Percentiles rank a stretch among this genome's conserved stretches.
Conservation (phyloP, 495 filamentous ascomycete genomes). For the Trichoderma gamsii region DNA sequence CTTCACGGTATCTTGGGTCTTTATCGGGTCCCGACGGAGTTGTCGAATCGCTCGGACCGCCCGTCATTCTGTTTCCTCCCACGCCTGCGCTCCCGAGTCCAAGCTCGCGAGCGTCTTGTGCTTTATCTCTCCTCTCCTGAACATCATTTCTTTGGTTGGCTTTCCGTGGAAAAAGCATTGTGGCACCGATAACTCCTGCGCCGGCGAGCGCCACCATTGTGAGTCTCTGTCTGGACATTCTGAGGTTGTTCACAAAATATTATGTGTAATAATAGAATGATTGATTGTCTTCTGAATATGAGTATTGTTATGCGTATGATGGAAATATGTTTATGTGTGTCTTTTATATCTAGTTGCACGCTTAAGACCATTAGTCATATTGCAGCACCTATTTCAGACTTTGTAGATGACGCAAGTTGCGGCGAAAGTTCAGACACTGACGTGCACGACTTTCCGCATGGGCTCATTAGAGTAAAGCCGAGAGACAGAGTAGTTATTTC, state of each 20-base stretch:
- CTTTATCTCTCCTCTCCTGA: not conserved
- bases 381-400: no score
- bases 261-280: not conserved
- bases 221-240: not conserved
- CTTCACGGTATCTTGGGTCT: not conserved
- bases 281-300: not conserved
- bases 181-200: not conserved
- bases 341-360: no score
- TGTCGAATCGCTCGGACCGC: not conserved
- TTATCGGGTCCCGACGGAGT: not conserved
- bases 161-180: not conserved
- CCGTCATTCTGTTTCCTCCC: not conserved
- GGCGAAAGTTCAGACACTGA: not conserved
- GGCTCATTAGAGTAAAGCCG: not conserved
- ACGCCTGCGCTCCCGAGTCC: not conserved
- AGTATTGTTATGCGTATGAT: no score
- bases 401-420: slow-evolving; percentile 5
- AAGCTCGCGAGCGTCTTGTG: not conserved
- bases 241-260: not conserved
- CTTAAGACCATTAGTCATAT: no score
- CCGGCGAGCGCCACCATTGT: not conserved
- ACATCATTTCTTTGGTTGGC: not conserved
- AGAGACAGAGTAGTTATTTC: not conserved
- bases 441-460: not conserved
- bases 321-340: no score